Percentiles rank a stretch among this genome's conserved stretches.
phyloP scores from a whole-genome alignment of 106 monocot genomes.

The Cymbidium sinense region DNA sequence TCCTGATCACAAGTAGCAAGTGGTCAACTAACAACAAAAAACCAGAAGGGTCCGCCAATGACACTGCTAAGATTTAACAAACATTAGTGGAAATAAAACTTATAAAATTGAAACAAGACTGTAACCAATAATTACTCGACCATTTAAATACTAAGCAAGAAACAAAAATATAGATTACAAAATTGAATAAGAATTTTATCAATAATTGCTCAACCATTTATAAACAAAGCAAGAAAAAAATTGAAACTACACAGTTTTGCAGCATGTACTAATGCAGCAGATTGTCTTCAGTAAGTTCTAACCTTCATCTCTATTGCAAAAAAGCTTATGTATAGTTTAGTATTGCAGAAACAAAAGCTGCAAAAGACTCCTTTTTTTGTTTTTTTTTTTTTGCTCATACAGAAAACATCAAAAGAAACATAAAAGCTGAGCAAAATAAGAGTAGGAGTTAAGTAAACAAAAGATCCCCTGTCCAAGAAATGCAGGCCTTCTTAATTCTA shows the following conservation, averaged over 20 bases:
- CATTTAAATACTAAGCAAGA: not conserved
- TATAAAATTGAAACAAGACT: not conserved
- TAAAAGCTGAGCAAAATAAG: not conserved
- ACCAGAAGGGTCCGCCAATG: not conserved
- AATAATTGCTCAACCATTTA: too few relatives aligned
- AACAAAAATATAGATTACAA: too few relatives aligned
- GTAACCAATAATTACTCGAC: not conserved
- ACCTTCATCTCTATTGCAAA: too few relatives aligned
- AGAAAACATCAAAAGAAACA: not conserved
- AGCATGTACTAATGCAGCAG: too few relatives aligned
- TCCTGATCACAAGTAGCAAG: slow-evolving; percentile 34
- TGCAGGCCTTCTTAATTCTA: not conserved
- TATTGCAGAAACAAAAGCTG: too few relatives aligned
- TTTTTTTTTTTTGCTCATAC: too few relatives aligned
- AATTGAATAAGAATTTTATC: too few relatives aligned
- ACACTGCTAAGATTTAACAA: not conserved
- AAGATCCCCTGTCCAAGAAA: not conserved
- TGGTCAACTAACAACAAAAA: not conserved
- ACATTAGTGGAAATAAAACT: not conserved
- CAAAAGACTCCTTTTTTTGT: too few relatives aligned
- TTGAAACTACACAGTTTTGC: too few relatives aligned
- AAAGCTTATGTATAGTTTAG: too few relatives aligned
- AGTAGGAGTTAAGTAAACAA: not conserved
- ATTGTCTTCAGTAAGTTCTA: too few relatives aligned
- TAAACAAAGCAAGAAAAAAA: too few relatives aligned